Evolutionary conservation across 352 stramenopile species (phyloP), one percentile per base, ranked within the genome.

Genomic region (Globisporangium abappressorium): DNA sequence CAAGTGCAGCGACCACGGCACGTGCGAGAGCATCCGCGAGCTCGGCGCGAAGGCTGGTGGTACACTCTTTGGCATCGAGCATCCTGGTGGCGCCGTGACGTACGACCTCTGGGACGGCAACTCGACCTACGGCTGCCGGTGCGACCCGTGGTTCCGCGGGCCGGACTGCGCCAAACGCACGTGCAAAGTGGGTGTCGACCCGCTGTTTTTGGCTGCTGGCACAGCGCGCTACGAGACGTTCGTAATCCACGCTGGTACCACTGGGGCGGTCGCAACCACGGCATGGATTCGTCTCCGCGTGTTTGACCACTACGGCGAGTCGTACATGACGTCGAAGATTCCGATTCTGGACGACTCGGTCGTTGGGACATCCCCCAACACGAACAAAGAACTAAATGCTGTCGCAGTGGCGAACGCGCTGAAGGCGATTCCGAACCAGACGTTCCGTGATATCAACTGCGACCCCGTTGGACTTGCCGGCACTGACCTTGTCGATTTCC

Each of bases 91-190:
- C 6, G 11, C 68, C 11, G 54, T 89, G 18, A 65, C 33, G 33
- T 89, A 88, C 61, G 82, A 91, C 61, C 69, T 91, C 14, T 98
- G 92, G 92, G 93, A 98, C 59, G 78, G 72, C 30, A 79, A 94
- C 68, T 70, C 80, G 20, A 92, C 77, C 3, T 91, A 97, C 56
- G 89, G 89, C 24, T 98, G 93, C 69, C 90, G 84, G 12, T 98
- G 93, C 70, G 90, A 98, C 36, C 79, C 86, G 41, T 93, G 91
- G 72, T 98, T 90, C 73, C 75, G 70, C 24, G 94, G 94, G 1
- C 67, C 94, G 0, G 91, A 97, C 67, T 98, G 94, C 76, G 76
- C 53, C 26, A 70, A 79, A 34, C 82, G 81, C 20, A 78, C 64
- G 12, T 93, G 85, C 72, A 91, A 92, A 43, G 76, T 91, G 53